Evolutionary conservation across 768 basidiomycete species (phyloP), one percentile per base, ranked within the genome.

Genomic region (Lepiota venenata): DNA sequence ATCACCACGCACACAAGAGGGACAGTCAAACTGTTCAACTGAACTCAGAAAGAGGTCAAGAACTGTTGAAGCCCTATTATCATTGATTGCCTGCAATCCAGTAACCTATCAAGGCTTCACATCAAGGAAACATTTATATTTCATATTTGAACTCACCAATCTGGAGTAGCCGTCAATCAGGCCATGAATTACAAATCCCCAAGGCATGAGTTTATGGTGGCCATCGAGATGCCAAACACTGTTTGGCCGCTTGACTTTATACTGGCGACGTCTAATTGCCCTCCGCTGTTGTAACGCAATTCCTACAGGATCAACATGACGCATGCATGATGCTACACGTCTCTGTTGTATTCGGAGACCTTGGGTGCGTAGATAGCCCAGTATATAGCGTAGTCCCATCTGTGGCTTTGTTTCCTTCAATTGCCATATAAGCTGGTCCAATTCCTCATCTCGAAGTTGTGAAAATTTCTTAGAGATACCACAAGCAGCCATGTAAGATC

Each of bases 121-220:
- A 18, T 42, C 20, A 10, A 18, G 2, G 9, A 42, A 6, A 42
- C 8, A 18, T 8, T 10, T 8, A 18, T 4, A 9, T 4, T 6
- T 18, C 10, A 42, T 29, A 4, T 29, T 8, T 29, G 27, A n/a
- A 43, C 41, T 4, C 22, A 43, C 41, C 12, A 69, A 64, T 1
- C 68, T 57, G 42, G 69, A 71, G 57, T 67, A 69, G 0, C 76
- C 76, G 59, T 77, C 74, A 16, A 74, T 58, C 50, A 68, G 64
- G 0, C 70, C 70, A 60, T 71, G 69, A 5, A 70, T 63, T 20
- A 66, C 66, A 56, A 71, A 63, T 7, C 70, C 70, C 71, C 71
- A 74, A 0, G 56, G 65, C 8, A 64, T 61, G 0, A 74, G 52
- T 47, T 70, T 74, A 48, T 74, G 69, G 48, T 73, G 69, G 1